Base-by-base conservation (phyloP, 2,329 filamentous ascomycete genomes). In the Capronia coronata region DNA sequence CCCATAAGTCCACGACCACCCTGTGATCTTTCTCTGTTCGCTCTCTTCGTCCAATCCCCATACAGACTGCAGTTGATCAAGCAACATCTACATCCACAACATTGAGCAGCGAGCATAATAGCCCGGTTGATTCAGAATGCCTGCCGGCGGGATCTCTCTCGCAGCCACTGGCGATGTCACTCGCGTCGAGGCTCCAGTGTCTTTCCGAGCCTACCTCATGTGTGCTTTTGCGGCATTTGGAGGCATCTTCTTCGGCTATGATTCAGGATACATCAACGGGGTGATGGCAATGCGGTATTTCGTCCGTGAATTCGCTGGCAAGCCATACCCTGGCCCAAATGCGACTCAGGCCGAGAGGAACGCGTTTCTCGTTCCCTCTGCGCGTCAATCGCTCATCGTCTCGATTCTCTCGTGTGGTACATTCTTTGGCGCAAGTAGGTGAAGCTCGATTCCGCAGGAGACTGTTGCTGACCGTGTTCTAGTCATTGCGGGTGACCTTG, bases 391-490 rank as follows among this genome's bases (percentile, higher is more conserved):
- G 11, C 71, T 84, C 43, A 82, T 89, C 64, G 82, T 81, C 63
- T 87, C 84, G 14, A 88, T 91, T 60, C 78, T 91, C 47, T 90
- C 86, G 25, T 78, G 75, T 63, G 79, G 81, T 67, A 88, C 86
- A 60, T 91, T 90, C 76, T 84, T 88, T 55, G 82, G 86, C 65
- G 83, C 86, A n/a, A n/a, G n/a, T n/a, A n/a, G n/a, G n/a, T n/a
- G n/a, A n/a, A n/a, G n/a, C n/a, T n/a, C n/a, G n/a, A n/a, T n/a
- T n/a, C n/a, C n/a, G n/a, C n/a, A n/a, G n/a, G n/a, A n/a, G n/a
- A n/a, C n/a, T n/a, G n/a, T n/a, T n/a, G n/a, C n/a, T n/a, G n/a
- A n/a, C n/a, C n/a, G n/a, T n/a, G n/a, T n/a, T n/a, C 10, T 10
- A 49, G 63, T 91, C 58, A 80, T 87, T 55, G 86, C 83, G 48